Evolutionary conservation across 805 yeast genomes (phyloP).

Genomic region (Kodamaea hsintzibuensis): DNA sequence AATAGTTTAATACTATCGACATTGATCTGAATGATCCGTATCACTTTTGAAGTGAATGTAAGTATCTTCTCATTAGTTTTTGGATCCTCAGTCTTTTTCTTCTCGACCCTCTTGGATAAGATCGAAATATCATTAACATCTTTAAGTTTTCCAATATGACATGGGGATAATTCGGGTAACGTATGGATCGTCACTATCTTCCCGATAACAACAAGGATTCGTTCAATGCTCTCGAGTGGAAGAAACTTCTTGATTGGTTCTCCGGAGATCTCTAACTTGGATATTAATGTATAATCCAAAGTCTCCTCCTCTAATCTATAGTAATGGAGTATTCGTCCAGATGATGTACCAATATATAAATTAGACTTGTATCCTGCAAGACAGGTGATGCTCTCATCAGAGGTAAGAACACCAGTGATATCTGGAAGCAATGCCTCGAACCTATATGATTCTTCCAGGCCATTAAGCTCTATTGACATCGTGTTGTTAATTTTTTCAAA

Average conservation of each 20-base stretch:
- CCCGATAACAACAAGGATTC: slow-evolving; percentile 30
- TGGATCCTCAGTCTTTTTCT: background rate
- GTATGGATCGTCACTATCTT: slow-evolving; percentile 26
- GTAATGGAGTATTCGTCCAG: slow-evolving; percentile 38
- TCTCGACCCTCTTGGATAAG: slow-evolving; percentile 8
- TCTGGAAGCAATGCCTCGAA: slow-evolving; percentile 11
- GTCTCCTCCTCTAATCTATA: slow-evolving; percentile 42
- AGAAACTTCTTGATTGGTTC: slow-evolving; percentile 26
- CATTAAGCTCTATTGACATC: slow-evolving; percentile 7
- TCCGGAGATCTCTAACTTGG: slow-evolving; percentile 19
- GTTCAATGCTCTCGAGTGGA: slow-evolving; percentile 23
- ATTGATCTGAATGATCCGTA: slow-evolving; percentile 32
- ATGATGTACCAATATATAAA: slow-evolving; percentile 38
- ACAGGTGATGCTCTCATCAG: slow-evolving; percentile 15
- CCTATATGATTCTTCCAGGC: slow-evolving; percentile 5
- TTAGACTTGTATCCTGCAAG: slow-evolving; percentile 29
- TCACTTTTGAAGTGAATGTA: slow-evolving; percentile 29
- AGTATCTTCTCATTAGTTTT: slow-evolving; percentile 26
- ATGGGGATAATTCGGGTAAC: slow-evolving; percentile 41
- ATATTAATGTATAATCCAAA: slow-evolving; percentile 29
- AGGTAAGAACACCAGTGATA: slow-evolving; percentile 1
- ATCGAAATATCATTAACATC: slow-evolving; percentile 36
- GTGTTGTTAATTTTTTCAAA: background rate
- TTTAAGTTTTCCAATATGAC: slow-evolving; percentile 36
- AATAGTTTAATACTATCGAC: slow-evolving; percentile 30